A percentile compares a stretch with the other conserved stretches of the same genome.
Conservation (phyloP, 2,329 filamentous ascomycete genomes). For the Scedosporium aurantiacum region DNA sequence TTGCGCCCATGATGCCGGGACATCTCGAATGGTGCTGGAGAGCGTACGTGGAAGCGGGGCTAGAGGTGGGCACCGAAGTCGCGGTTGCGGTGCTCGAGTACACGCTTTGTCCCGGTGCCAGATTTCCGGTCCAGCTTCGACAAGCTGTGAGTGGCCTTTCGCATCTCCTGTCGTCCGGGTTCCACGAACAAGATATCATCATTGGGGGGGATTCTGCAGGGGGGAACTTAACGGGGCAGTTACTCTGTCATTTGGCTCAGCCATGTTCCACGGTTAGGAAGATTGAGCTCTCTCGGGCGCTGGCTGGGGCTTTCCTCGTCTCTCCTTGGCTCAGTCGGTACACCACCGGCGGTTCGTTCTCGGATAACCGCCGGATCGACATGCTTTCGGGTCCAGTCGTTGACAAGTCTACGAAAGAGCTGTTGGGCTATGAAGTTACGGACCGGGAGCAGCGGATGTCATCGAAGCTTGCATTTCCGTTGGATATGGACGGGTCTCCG, state of each 20-base stretch:
- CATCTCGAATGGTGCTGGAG: constrained; percentile 19
- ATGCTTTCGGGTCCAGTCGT: constrained; percentile 19
- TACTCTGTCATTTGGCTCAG: constrained; percentile 22
- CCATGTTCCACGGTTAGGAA: constrained; percentile 15
- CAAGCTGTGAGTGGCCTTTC: constrained; percentile 21
- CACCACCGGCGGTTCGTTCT: constrained; percentile 13
- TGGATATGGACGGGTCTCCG: constrained; percentile 7
- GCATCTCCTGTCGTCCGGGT: constrained; percentile 18
- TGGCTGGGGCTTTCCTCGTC: constrained; percentile 21
- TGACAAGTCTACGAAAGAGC: neutral
- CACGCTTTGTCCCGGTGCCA: constrained; percentile 18
- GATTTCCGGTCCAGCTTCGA: constrained; percentile 20
- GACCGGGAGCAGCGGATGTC: neutral
- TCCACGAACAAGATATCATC: constrained; percentile 19
- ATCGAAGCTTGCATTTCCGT: constrained; percentile 4
- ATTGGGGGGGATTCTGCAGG: constrained; percentile 27
- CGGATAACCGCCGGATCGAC: constrained; percentile 18
- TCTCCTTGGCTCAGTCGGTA: constrained; percentile 21
- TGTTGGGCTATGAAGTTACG: neutral
- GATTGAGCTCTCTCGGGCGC: constrained; percentile 15
- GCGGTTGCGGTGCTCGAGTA: constrained; percentile 24
- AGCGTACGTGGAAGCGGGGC: constrained; percentile 13
- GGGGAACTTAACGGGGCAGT: constrained; percentile 21
- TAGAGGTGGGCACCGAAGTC: constrained; percentile 14
- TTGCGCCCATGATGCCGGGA: constrained; percentile 12